A percentile compares a stretch with the other conserved stretches of the same genome.
These are phyloP conservation scores for Phaeosphaeria sp. DNA, from an alignment of 2,329 filamentous ascomycete species.

Conservation along the genomic window DNA sequence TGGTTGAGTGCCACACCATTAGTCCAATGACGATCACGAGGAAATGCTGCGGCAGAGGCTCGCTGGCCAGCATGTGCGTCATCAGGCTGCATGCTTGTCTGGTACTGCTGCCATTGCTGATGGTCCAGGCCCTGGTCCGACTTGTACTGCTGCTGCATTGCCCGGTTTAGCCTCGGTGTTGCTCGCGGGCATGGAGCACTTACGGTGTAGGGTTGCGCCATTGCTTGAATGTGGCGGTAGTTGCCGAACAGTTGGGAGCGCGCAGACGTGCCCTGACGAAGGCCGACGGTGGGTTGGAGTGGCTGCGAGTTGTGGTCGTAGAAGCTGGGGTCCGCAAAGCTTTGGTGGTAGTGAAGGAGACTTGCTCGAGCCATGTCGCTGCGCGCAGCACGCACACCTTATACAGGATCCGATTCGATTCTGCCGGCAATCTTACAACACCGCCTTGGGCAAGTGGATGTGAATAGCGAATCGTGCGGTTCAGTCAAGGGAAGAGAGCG, in stretches of 20 bases:
- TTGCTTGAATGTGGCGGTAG: slow-evolving; percentile 7
- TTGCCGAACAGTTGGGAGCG: not conserved
- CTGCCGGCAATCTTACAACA: slow-evolving; percentile 14
- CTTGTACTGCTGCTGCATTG: slow-evolving; percentile 16
- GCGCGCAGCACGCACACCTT: slow-evolving; percentile 9
- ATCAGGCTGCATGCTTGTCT: slow-evolving; percentile 4
- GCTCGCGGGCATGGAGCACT: not conserved
- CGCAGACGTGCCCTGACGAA: slow-evolving; percentile 4
- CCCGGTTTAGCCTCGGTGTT: slow-evolving; percentile 4
- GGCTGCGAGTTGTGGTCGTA: slow-evolving; percentile 5
- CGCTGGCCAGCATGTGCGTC: not conserved
- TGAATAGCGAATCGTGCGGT: slow-evolving; percentile 11
- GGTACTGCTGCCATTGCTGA: slow-evolving; percentile 14
- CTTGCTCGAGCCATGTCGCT: slow-evolving; percentile 23
- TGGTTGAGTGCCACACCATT: not conserved
- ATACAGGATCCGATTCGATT: slow-evolving; percentile 4
- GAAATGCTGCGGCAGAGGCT: not conserved
- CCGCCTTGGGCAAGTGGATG: slow-evolving; percentile 4
- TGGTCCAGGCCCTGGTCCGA: slow-evolving; percentile 3
- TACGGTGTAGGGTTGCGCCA: slow-evolving; percentile 25
- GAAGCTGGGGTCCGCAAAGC: slow-evolving; percentile 5
- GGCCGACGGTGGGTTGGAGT: slow-evolving; percentile 6
- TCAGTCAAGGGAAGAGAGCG: slow-evolving; percentile 13
- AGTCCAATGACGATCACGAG: slow-evolving; percentile 7
- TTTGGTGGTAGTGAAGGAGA: slow-evolving; percentile 8